Base-by-base conservation (phyloP, 2,329 filamentous ascomycete species). In the Juglanconis oblonga region DNA sequence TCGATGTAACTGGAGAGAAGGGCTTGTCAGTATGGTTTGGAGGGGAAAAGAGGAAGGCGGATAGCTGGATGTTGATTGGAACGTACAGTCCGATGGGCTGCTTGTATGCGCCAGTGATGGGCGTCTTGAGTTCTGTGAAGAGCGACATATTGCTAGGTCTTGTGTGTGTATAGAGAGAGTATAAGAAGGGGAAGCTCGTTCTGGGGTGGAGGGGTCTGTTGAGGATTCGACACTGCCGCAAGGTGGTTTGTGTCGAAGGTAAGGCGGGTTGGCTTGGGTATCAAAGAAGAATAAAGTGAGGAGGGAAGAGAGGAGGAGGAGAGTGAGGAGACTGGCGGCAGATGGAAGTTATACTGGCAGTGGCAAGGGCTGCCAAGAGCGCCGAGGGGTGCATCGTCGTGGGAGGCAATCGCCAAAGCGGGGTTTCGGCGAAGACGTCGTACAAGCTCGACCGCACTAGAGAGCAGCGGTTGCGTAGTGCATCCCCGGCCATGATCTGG, bases 1-100 rank as follows among this genome's bases (percentile, higher is more conserved):
- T 95, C 93, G 84, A 96, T 95, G 84, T 91, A 95, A 63, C 89
- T 91, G 70, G 9, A 24, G 17, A 49, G 40, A 14, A 36, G 49
- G 8, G 31, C 1, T 32, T 24, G 33, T 49, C 6, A 49, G 63
- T 73, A 6, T 66, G 72, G 69, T 51, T 44, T 29, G 55, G 17
- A 31, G 29, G 42, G 51, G n/a, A 29, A 65, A 57, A 49, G 59
- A 51, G 35, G 45, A 48, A 9, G 6, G 31, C 2, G n/a, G n/a
- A n/a, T 40, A 24, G 38, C 35, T 14, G 2, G 55, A 32, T 47
- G 59, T 29, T 7, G 29, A n/a, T n/a, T n/a, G n/a, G n/a, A n/a
- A 76, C 84, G 73, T 77, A 87, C 84, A 87, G 76, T 72, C 84
- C 84, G 62, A 82, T 85, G 66, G 84, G 84, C 69, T 87, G 84